phyloP scores from a whole-genome alignment of 1,139 yeast genomes.

The Yamadazyma spencermartinsiae region DNA sequence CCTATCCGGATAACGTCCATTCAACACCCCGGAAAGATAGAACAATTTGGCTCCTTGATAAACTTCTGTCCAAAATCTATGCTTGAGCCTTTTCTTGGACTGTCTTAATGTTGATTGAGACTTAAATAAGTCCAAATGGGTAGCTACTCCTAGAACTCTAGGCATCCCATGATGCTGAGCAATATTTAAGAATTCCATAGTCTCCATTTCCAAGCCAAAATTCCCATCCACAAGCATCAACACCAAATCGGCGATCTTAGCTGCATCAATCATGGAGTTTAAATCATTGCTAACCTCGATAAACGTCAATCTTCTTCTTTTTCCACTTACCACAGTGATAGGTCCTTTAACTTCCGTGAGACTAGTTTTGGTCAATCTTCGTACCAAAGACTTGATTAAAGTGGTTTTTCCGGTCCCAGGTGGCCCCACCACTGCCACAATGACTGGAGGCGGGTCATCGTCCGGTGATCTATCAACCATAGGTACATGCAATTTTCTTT shows the following conservation, averaged over 20 bases:
- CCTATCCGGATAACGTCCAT: conserved; percentile 97
- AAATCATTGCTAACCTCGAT: conserved; percentile 91
- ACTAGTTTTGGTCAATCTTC: conserved; percentile 87
- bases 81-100: conserved; percentile 87
- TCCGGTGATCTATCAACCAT: conserved; percentile 98
- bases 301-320: conserved; percentile 87
- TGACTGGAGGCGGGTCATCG: conserved; percentile 95
- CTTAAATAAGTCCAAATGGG: conserved; percentile 92
- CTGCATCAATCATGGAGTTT: conserved; percentile 94
- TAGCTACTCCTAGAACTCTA: conserved; percentile 90
- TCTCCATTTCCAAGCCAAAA: conserved; percentile 98
- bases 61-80: conserved; percentile 98
- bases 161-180: conserved; percentile 99
- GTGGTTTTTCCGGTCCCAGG: conserved; percentile 99
- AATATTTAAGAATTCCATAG: conserved; percentile 95
- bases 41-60: conserved; percentile 97
- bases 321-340: conserved; percentile 95
- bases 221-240: conserved; percentile 91
- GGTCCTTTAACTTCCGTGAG: conserved; percentile 91
- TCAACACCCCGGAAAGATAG: conserved; percentile 91
- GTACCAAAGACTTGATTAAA: conserved; percentile 81
- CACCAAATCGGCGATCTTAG: conserved; percentile 92
- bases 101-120: conserved; percentile 88
- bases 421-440: conserved; percentile 97
- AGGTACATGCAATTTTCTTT: conserved; percentile 89